Conservation (phyloP, 495 filamentous ascomycete species). For the Physcia stellaris region DNA sequence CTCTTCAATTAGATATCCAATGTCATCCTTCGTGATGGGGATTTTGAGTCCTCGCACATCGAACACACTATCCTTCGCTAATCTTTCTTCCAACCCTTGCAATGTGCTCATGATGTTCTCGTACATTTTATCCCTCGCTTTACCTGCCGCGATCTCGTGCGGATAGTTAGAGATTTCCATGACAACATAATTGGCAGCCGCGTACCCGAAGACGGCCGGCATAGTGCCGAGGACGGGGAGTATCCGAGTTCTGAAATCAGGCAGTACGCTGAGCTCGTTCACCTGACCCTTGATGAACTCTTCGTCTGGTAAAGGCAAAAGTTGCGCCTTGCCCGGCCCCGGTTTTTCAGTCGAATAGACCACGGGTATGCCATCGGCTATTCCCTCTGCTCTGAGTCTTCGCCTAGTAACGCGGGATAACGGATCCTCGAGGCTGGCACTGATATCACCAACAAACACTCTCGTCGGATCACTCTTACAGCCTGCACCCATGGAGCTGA, state of each 20-base stretch:
- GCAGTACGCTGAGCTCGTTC: slow-evolving; percentile 71
- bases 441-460: slow-evolving; percentile 88
- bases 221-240: slow-evolving; percentile 91
- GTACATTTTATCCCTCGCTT: slow-evolving; percentile 79
- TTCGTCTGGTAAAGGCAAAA: slow-evolving; percentile 76
- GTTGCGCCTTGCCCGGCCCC: slow-evolving; percentile 77
- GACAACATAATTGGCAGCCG: slow-evolving; percentile 81
- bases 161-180: slow-evolving; percentile 78
- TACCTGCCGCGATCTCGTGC: slow-evolving; percentile 63
- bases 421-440: slow-evolving; percentile 74
- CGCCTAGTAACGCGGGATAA: slow-evolving; percentile 75
- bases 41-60: slow-evolving; percentile 61
- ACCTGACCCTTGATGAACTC: slow-evolving; percentile 82
- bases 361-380: slow-evolving; percentile 74
- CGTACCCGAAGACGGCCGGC: slow-evolving; percentile 90
- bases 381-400: slow-evolving; percentile 60
- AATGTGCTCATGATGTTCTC: slow-evolving; percentile 61
- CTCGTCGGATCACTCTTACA: slow-evolving; percentile 94
- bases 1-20: slow-evolving; percentile 80
- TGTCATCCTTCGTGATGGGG: slow-evolving; percentile 62
- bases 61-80: slow-evolving; percentile 39
- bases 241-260: slow-evolving; percentile 87
- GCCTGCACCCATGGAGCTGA: slow-evolving; percentile 93
- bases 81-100: slow-evolving; percentile 62
- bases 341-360: slow-evolving; percentile 91